phyloP scores from a whole-genome alignment of 2,329 filamentous ascomycete genomes.

The Colletotrichum nymphaeae region DNA sequence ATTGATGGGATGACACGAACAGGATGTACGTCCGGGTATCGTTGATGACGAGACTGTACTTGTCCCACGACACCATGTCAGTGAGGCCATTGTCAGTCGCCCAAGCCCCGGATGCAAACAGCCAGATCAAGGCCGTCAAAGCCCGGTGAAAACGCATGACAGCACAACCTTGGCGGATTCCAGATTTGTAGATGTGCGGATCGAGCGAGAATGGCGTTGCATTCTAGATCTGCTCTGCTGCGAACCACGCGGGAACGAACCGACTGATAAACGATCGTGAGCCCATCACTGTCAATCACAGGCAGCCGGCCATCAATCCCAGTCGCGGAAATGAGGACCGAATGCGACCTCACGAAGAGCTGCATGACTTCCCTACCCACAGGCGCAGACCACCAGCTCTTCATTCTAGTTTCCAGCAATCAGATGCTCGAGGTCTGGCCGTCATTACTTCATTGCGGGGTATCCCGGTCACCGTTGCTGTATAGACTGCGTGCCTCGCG shows the following conservation, averaged over 20 bases:
- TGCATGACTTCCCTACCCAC: neutral
- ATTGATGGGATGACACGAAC: neutral
- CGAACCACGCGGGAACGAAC: neutral
- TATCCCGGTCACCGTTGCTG: neutral
- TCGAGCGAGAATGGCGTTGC: neutral
- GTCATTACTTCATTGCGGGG: constrained; percentile 10
- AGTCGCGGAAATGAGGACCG: constrained; percentile 26
- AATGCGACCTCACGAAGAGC: constrained; percentile 7
- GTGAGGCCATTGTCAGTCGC: constrained; percentile 54
- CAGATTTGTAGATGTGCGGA: neutral
- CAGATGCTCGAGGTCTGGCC: constrained; percentile 2
- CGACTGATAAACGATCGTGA: constrained; percentile 5
- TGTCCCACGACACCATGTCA: constrained; percentile 74
- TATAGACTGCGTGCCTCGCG: neutral
- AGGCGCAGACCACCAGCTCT: neutral
- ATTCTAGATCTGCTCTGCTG: neutral
- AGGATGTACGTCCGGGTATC: constrained; percentile 52
- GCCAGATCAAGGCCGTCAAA: constrained; percentile 15
- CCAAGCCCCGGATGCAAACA: constrained; percentile 36
- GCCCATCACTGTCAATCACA: neutral
- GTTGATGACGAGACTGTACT: constrained; percentile 76
- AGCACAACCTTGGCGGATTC: constrained; percentile 3
- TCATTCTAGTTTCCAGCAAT: constrained; percentile 32
- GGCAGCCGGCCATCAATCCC: neutral
- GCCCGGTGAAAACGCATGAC: constrained; percentile 11